Base-by-base conservation (phyloP, 164 flowering plant genomes). In the Chloranthus sessilifolius region DNA sequence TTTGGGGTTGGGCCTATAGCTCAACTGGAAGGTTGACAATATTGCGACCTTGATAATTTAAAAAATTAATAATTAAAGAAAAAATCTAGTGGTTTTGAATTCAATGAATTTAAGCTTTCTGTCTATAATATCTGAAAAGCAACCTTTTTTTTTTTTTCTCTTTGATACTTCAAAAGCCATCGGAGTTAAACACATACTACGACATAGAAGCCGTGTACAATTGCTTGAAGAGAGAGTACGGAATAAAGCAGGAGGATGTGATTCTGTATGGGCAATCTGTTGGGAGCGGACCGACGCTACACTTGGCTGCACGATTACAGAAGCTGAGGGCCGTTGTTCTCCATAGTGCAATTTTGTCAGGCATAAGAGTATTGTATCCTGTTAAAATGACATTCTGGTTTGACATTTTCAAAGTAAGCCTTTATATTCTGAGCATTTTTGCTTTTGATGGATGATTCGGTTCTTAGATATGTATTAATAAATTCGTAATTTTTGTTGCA, bases 361-460 rank as follows among this genome's bases (percentile, higher is more conserved):
- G 95, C 63, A 82, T 90, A 38, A 63, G 95, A 8, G 97, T 90
- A 30, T 53, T 90, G 29, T 90, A 86, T 66, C 83, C 83, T 53
- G 95, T 87, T 54, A 90, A 87, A 52, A 61, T 87, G 80, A 84
- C 97, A 46, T 78, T 87, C 60, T 90, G 97, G 97, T 90, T 90
- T 59, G 97, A 90, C 74, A 84, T 87, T 44, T 92, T 76, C 61
- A 92, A 92, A 63, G 98, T 88, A 66, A 72, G 77, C 62, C 37
- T 41, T 25, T 7, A 19, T 17, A 0, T 4, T 43, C 45, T 55
- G 10, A 23, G 34, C 40, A 22, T 12, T 17, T 7, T 27, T 10
- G 24, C 42, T n/a, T 14, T 20, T 4, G 7, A 20, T 43, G n/a
- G 9, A 39, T 38, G 12, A 41, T 55, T 38, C n/a, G n/a, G n/a